These are phyloP conservation scores for Dryas integrifolia DNA, from an alignment of 331 rosid species.

Conservation along the genomic window DNA sequence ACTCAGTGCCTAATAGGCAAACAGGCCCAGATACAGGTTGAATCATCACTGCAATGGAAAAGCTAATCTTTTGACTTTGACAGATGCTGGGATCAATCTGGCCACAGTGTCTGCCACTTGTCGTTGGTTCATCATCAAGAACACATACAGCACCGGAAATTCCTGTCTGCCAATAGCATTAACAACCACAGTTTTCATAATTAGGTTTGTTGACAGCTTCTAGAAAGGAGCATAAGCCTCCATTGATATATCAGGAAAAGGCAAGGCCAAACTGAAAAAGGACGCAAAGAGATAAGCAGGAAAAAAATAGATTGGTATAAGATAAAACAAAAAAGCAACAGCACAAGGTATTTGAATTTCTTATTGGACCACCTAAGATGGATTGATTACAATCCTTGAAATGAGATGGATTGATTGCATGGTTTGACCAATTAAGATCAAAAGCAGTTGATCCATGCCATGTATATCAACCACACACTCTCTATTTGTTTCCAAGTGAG, in stretches of 20 bases:
- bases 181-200: constrained; percentile 26
- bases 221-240: neutral
- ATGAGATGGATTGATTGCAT: constrained; percentile 1
- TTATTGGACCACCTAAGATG: neutral
- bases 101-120: constrained; percentile 86
- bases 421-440: neutral
- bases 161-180: constrained; percentile 72
- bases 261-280: constrained; percentile 2
- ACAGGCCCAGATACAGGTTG: constrained; percentile 99
- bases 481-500: neutral
- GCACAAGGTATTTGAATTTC: neutral
- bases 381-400: neutral
- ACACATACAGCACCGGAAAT: constrained; percentile 79
- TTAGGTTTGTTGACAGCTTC: constrained; percentile 11
- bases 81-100: constrained; percentile 74
- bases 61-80: constrained; percentile 75
- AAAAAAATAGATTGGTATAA: neutral
- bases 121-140: constrained; percentile 93
- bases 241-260: neutral
- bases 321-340: neutral
- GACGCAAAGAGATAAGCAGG: neutral
- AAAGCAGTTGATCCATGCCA: neutral
- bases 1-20: constrained; percentile 93
- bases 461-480: neutral
- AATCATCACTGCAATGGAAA: constrained; percentile 83